Conservation (phyloP, 2,329 filamentous ascomycete genomes). For the Sodiomyces alkalinus region DNA sequence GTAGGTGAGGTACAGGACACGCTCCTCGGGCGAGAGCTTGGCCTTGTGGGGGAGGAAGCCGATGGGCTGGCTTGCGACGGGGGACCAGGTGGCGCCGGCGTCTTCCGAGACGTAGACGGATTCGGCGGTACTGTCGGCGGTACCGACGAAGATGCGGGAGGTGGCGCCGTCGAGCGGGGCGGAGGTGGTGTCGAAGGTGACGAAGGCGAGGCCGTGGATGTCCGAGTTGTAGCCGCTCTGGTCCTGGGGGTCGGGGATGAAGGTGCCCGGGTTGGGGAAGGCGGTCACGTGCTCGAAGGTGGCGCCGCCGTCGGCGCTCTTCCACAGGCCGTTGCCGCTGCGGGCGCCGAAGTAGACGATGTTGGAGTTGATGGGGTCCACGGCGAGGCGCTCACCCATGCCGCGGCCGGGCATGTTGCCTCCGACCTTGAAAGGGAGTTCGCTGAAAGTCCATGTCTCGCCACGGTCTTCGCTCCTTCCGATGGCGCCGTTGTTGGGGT, state of each 20-base stretch:
- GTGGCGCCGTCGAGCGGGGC: slow-evolving; percentile 28
- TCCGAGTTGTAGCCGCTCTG: slow-evolving; percentile 28
- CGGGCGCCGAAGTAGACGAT: slow-evolving; percentile 44
- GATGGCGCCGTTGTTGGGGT: slow-evolving; percentile 40
- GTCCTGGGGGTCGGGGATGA: slow-evolving; percentile 26
- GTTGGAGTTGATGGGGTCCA: slow-evolving; percentile 41
- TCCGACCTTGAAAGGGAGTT: slow-evolving; percentile 42
- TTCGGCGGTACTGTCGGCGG: slow-evolving; percentile 33
- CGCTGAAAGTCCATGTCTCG: slow-evolving; percentile 31
- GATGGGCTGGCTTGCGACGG: slow-evolving; percentile 31
- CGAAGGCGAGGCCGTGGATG: slow-evolving; percentile 30
- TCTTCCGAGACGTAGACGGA: slow-evolving; percentile 39
- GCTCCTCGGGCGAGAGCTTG: slow-evolving; percentile 32
- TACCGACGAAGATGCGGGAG: slow-evolving; percentile 40
- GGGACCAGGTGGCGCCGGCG: slow-evolving; percentile 35
- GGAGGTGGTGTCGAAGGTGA: slow-evolving; percentile 41
- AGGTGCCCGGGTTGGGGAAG: slow-evolving; percentile 35
- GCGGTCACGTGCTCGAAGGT: slow-evolving; percentile 35
- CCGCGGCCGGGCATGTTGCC: slow-evolving; percentile 48
- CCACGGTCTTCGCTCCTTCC: slow-evolving; percentile 38
- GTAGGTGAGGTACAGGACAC: slow-evolving; percentile 36
- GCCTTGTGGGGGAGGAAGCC: slow-evolving; percentile 39
- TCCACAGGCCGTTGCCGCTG: slow-evolving; percentile 43
- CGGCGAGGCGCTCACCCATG: slow-evolving; percentile 40
- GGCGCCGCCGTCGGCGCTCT: slow-evolving; percentile 36